These are phyloP conservation scores for Penicillium sp. DNA, from an alignment of 2,329 filamentous ascomycete genomes.

Conservation along the genomic window DNA sequence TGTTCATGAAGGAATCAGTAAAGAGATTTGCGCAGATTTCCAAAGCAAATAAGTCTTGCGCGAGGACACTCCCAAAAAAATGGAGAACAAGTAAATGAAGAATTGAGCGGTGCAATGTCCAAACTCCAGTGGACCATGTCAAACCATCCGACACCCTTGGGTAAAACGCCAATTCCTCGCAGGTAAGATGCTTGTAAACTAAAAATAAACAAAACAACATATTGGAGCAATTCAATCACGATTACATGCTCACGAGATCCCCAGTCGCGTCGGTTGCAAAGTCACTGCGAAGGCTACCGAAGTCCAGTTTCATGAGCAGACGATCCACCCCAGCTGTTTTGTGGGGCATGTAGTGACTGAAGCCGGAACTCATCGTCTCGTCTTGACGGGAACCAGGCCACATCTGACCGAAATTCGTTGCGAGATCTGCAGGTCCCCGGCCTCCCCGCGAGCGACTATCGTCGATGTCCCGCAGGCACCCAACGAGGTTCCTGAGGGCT, in stretches of 20 bases:
- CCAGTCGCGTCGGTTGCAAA: slow-evolving; percentile 16
- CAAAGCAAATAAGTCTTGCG: not conserved
- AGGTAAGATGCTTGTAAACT: not conserved
- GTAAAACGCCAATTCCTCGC: slow-evolving; percentile 7
- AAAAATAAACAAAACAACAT: slow-evolving; percentile 4
- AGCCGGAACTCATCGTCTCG: slow-evolving; percentile 11
- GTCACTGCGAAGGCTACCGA: slow-evolving; percentile 32
- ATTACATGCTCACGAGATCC: slow-evolving; percentile 14
- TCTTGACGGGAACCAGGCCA: slow-evolving; percentile 30
- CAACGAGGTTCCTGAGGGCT: slow-evolving; percentile 61
- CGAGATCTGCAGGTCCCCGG: slow-evolving; percentile 31
- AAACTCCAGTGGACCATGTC: not conserved
- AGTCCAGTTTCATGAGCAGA: slow-evolving; percentile 86
- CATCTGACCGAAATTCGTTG: slow-evolving; percentile 27
- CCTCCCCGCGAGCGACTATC: slow-evolving; percentile 46
- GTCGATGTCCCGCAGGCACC: slow-evolving; percentile 60
- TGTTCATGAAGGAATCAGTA: not conserved
- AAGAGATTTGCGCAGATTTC: not conserved
- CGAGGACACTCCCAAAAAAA: not conserved
- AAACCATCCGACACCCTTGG: not conserved
- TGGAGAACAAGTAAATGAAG: not conserved
- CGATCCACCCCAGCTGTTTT: slow-evolving; percentile 77
- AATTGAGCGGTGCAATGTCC: not conserved
- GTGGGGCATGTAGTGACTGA: slow-evolving; percentile 59
- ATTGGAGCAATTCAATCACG: not conserved